Conservation (phyloP, 305 asterid genomes). For the Petunia hybrid region DNA sequence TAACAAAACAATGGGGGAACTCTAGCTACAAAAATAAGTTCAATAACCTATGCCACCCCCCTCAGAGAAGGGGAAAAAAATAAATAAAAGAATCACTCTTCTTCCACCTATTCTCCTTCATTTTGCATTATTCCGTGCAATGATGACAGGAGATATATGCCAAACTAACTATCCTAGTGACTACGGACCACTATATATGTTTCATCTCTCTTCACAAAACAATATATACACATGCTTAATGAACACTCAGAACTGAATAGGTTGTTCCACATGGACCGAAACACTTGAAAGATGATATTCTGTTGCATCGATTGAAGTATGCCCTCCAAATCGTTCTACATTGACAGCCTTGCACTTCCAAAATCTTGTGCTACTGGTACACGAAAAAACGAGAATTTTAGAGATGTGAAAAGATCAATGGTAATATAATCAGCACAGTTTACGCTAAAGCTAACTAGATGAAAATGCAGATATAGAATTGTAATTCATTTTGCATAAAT, state of each 20-base stretch:
- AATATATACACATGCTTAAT: not conserved
- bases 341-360: conserved; percentile 12
- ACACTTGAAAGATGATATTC: not conserved
- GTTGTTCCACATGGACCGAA: not conserved
- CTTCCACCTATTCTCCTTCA: not conserved
- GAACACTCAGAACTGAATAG: not conserved
- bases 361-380: conserved; percentile 1
- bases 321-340: conserved; percentile 7
- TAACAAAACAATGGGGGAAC: not conserved
- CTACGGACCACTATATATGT: not conserved
- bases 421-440: conserved; percentile 17
- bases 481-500: too few relatives aligned
- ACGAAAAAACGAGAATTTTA: conserved; percentile 21
- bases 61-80: not conserved
- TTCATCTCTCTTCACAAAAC: not conserved
- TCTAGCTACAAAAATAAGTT: conserved; percentile 4
- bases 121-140: not conserved
- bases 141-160: not conserved
- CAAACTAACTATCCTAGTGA: not conserved
- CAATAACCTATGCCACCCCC: not conserved
- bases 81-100: not conserved
- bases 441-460: not conserved
- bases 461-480: not conserved
- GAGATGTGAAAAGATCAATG: not conserved
- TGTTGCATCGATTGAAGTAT: not conserved